Evolutionary conservation across 495 filamentous ascomycete species (phyloP).

Genomic region (Patellaria atrata): DNA sequence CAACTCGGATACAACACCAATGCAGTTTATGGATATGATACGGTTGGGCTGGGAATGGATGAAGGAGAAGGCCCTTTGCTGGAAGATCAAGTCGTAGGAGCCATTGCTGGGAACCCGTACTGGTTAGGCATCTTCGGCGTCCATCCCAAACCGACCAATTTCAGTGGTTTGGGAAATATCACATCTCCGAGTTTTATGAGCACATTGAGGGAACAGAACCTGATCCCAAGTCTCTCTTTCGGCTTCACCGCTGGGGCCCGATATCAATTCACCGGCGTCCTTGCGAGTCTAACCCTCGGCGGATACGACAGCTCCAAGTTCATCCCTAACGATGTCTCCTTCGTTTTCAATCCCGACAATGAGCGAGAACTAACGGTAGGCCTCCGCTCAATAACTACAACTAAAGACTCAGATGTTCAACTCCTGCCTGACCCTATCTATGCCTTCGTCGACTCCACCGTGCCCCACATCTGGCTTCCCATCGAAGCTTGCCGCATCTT

Average conservation of each 20-base stretch:
- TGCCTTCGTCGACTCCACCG: slow-evolving; percentile 38
- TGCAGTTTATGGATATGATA: slow-evolving; percentile 38
- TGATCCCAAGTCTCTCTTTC: slow-evolving; percentile 38
- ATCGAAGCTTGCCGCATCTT: slow-evolving; percentile 37
- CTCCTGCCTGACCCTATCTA: slow-evolving; percentile 15
- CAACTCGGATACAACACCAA: slow-evolving; percentile 29
- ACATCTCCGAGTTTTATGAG: slow-evolving; percentile 36
- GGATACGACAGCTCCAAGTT: slow-evolving; percentile 42
- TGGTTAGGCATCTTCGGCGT: slow-evolving; percentile 44
- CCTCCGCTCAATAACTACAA: slow-evolving; percentile 30
- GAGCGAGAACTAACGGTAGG: slow-evolving; percentile 36
- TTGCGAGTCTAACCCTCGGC: slow-evolving; percentile 41
- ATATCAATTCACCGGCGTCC: slow-evolving; percentile 37
- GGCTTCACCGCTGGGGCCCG: slow-evolving; percentile 43
- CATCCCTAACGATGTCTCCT: slow-evolving; percentile 32
- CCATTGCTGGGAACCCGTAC: slow-evolving; percentile 32
- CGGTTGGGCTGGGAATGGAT: slow-evolving; percentile 32
- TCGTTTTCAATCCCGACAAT: slow-evolving; percentile 35
- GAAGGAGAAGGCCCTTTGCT: slow-evolving; percentile 31
- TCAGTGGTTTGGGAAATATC: slow-evolving; percentile 31
- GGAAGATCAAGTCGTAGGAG: slow-evolving; percentile 34
- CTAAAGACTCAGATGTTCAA: slow-evolving; percentile 10
- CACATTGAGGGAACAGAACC: slow-evolving; percentile 31
- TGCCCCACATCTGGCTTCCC: slow-evolving; percentile 43
- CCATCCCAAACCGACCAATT: slow-evolving; percentile 35